Base-by-base conservation (phyloP, 2,329 filamentous ascomycete genomes). In the Gyromitra esculenta region DNA sequence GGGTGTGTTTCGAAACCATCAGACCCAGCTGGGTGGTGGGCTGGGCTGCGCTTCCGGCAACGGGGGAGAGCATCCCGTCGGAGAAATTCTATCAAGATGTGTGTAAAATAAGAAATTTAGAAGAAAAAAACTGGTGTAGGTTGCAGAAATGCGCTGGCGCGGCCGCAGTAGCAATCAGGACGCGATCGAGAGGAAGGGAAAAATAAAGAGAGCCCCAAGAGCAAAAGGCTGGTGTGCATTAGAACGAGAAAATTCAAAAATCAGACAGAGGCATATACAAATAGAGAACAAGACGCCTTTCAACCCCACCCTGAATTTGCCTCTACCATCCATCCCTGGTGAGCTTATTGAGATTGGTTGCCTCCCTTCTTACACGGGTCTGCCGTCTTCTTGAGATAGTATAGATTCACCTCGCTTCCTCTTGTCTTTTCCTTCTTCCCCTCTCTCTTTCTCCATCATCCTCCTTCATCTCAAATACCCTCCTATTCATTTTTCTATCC, bases 321-420 rank as follows among this genome's bases (percentile, higher is more conserved):
- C 48, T 43, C 64, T 59, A 15, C 62, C 60, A 60, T 50, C 59
- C 45, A 48, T 43, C 59, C 52, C 64, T 45, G 45, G 69, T 50
- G 59, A 43, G 25, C 59, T 69, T 64, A 43, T 65, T 48, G 56
- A 75, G 45, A 62, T 54, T 37, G 43, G 75, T 70, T 70, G 57
- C 37, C 39, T 71, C 50, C 39, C 59, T 75, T 71, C 50, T 75
- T 71, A 72, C 73, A 66, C 73, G 57, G 59, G 59, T 64, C 73
- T 60, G 50, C 71, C 57, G 63, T 64, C 72, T 48, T 45, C 37
- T 64, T 21, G 66, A 71, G 9, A 62, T 70, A 65, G 59, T 77
- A 77, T 69, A 77, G 72, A 77, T 74, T 70, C 64, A 59, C 64
- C 75, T 74, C 75, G 70, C 57, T 59, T 73, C 75, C 65, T 75